Evolutionary conservation across 345 rosid species (phyloP).

Genomic region (Salix exigua): DNA sequence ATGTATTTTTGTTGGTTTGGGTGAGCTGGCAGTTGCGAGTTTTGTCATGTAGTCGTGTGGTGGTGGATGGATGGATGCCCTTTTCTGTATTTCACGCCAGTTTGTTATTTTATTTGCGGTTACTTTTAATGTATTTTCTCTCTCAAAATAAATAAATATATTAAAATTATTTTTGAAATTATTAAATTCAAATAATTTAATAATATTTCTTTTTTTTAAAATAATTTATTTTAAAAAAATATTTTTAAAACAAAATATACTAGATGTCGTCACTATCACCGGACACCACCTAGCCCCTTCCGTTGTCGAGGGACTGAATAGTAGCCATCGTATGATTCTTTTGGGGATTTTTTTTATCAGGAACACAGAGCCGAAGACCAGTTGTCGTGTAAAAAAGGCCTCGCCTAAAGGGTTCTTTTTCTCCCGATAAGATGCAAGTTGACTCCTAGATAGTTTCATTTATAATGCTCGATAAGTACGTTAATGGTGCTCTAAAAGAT

Average conservation of each 20-base stretch:
- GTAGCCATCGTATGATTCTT: background rate
- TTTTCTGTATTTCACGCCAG: too few relatives aligned
- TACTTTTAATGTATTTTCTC: too few relatives aligned
- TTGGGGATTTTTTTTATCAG: background rate
- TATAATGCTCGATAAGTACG: background rate
- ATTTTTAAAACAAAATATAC: too few relatives aligned
- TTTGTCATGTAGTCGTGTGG: background rate
- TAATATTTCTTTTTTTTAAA: too few relatives aligned
- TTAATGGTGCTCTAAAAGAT: background rate
- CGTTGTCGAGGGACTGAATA: background rate
- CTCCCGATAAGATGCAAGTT: background rate
- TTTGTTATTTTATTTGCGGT: too few relatives aligned
- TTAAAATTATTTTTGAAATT: too few relatives aligned
- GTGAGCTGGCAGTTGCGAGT: too few relatives aligned
- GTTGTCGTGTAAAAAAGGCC: background rate
- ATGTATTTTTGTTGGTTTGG: background rate
- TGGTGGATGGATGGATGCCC: background rate
- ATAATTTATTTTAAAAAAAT: too few relatives aligned
- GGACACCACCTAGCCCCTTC: background rate
- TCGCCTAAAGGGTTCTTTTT: background rate
- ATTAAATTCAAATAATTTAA: rapidly evolving
- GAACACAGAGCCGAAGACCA: background rate
- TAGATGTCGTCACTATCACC: background rate
- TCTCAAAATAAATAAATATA: too few relatives aligned
- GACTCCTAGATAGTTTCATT: background rate